Evolutionary conservation across 2,329 filamentous ascomycete genomes (phyloP).

Genomic region (Blastomyces percursus): DNA sequence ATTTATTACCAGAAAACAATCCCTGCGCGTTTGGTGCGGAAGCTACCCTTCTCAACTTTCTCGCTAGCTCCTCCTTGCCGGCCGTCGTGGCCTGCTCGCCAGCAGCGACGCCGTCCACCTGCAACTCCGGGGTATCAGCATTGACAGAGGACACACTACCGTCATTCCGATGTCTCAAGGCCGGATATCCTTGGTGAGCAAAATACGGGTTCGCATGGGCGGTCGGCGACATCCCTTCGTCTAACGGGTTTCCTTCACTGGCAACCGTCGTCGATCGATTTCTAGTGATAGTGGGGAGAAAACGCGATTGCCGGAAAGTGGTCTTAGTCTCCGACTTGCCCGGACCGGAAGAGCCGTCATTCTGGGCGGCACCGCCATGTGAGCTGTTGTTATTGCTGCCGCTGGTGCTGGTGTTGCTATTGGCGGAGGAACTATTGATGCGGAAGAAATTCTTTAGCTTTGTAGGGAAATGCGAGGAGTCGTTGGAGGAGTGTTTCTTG

Average conservation of each 20-base stretch:
- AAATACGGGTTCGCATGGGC: constrained; percentile 97
- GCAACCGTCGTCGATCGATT: constrained; percentile 83
- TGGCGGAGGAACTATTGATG: constrained; percentile 43
- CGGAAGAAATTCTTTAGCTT: constrained; percentile 61
- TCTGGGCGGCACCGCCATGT: constrained; percentile 17
- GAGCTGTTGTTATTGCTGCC: constrained; percentile 16
- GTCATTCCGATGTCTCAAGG: constrained; percentile 87
- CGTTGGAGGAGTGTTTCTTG: constrained; percentile 37
- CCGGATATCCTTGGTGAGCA: constrained; percentile 86
- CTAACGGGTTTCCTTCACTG: constrained; percentile 82
- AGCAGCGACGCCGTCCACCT: constrained; percentile 57
- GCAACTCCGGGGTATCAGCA: constrained; percentile 74
- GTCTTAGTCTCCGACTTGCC: constrained; percentile 53
- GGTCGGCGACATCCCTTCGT: constrained; percentile 81
- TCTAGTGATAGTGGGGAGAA: constrained; percentile 76
- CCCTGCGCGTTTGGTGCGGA: constrained; percentile 96
- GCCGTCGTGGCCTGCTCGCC: constrained; percentile 58
- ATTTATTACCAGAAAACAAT: constrained; percentile 57
- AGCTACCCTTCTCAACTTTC: constrained; percentile 85
- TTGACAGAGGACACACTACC: constrained; percentile 86
- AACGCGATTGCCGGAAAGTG: constrained; percentile 71
- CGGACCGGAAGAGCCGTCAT: constrained; percentile 33
- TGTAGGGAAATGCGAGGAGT: constrained; percentile 47
- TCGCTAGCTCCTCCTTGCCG: constrained; percentile 85
- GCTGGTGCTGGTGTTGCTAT: constrained; percentile 19